Base-by-base conservation (phyloP, 2,329 filamentous ascomycete species). In the Hypoxylon sp. region DNA sequence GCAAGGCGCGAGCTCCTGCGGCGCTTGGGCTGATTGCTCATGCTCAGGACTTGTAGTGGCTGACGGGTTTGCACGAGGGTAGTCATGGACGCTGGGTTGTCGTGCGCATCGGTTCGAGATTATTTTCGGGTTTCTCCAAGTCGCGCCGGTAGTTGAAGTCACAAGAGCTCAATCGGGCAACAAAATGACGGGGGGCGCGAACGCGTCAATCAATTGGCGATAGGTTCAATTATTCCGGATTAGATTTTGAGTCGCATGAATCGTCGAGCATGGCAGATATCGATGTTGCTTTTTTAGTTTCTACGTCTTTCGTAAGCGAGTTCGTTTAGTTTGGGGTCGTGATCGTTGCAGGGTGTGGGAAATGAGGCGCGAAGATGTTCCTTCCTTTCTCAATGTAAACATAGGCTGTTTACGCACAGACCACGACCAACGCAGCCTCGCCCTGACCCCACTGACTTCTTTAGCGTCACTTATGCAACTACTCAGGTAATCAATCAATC, bases 41-140 rank as follows among this genome's bases (percentile, higher is more conserved):
- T 91, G 85, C 87, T 91, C 84, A 90, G 83, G 79, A 87, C 82
- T 87, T 90, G 84, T 81, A 90, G 83, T 82, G 87, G 86, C 81
- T 85, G 84, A 79, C 87, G 87, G 78, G 85, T 86, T 80, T 84
- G 85, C 80, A 90, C 83, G 81, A 90, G 83, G 80, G 89, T 90
- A 88, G 89, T 90, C 89, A 91, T 91, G 87, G 87, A 89, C 86
- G 84, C 82, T 82, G 78, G 74, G 65, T 75, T 55, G 55, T 69
- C 62, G 59, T 64, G 72, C 68, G 73, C 75, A 76, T 76, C 50
- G 68, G 73, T 65, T 57, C 60, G 63, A 58, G 41, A 63, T 46
- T 45, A 23, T 30, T 49, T 60, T 32, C 30, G 56, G 56, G 48
- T 45, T 61, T 10, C 34, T 61, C 13, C 19, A 46, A 57, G 66